Conservation (phyloP, 306 rosid genomes). For the Alnus rubra region DNA sequence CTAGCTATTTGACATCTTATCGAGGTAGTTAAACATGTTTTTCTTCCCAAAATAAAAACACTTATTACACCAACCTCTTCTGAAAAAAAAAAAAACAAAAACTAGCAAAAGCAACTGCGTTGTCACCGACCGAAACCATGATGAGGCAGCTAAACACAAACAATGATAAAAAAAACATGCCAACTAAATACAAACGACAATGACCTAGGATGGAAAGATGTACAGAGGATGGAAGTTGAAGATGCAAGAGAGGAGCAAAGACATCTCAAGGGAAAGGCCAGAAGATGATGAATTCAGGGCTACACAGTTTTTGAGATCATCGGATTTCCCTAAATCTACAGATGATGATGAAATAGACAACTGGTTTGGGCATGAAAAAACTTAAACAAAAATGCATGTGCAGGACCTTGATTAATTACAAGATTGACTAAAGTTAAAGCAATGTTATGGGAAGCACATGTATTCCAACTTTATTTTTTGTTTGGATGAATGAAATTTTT, state of each 20-base stretch:
- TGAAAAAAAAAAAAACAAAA: too few species aligned
- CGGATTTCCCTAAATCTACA: slow-evolving; percentile 23
- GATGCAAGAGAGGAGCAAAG: slow-evolving; percentile 40
- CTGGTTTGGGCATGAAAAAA: slow-evolving; percentile 63
- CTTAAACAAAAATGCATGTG: slow-evolving; percentile 14
- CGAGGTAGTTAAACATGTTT: too few species aligned
- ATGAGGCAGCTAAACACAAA: too few species aligned
- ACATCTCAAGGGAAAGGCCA: slow-evolving; percentile 18
- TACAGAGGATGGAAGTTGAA: slow-evolving; percentile 32
- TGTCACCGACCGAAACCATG: too few species aligned
- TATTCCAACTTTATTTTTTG: too few species aligned
- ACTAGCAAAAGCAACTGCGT: too few species aligned
- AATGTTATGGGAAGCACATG: not conserved
- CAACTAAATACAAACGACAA: too few species aligned
- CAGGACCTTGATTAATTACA: slow-evolving; percentile 8
- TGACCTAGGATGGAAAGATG: slow-evolving; percentile 29
- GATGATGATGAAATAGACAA: slow-evolving; percentile 69
- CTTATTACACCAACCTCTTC: too few species aligned
- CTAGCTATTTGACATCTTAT: too few species aligned
- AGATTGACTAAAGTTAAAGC: slow-evolving; percentile 1
- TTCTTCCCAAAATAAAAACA: too few species aligned
- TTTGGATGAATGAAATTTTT: too few species aligned
- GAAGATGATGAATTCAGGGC: slow-evolving; percentile 47
- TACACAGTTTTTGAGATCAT: slow-evolving; percentile 19
- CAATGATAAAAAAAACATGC: too few species aligned